These are phyloP conservation scores for Penicillium longicatenatum DNA, from an alignment of 495 filamentous ascomycete genomes.

Conservation along the genomic window DNA sequence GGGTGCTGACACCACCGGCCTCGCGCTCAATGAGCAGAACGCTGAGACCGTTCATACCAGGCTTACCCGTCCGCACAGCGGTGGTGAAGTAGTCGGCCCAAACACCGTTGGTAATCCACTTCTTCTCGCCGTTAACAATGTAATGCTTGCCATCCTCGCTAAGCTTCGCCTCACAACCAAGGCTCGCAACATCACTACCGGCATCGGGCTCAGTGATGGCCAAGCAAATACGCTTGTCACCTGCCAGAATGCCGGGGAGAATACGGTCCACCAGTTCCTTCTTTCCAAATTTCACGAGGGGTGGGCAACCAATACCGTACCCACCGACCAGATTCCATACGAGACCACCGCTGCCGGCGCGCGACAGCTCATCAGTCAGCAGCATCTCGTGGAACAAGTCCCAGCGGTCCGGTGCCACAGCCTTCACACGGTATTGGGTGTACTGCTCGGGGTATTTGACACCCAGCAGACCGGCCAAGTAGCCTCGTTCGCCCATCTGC, in stretches of 20 bases:
- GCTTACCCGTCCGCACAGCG: constrained; percentile 83
- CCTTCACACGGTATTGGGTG: constrained; percentile 67
- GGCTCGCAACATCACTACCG: constrained; percentile 86
- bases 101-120: constrained; percentile 99
- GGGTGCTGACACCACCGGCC: constrained; percentile 80
- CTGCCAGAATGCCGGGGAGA: constrained; percentile 79
- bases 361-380: constrained; percentile 89
- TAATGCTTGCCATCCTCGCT: constrained; percentile 95
- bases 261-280: constrained; percentile 83
- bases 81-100: constrained; percentile 98
- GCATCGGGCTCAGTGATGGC: constrained; percentile 85
- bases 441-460: constrained; percentile 73
- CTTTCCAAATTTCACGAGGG: constrained; percentile 89
- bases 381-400: constrained; percentile 98
- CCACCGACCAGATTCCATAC: constrained; percentile 99
- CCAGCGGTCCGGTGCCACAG: constrained; percentile 86
- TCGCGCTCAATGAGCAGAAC: constrained; percentile 87
- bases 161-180: constrained; percentile 93
- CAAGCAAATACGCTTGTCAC: constrained; percentile 94
- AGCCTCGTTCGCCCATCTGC: constrained; percentile 90
- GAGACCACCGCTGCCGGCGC: constrained; percentile 84
- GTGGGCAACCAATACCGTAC: constrained; percentile 91
- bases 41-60: constrained; percentile 88
- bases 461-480: constrained; percentile 87
- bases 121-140: constrained; percentile 99